Conservation (phyloP, 768 basidiomycete genomes). For the Lanmaoa pseudosensibilis region DNA sequence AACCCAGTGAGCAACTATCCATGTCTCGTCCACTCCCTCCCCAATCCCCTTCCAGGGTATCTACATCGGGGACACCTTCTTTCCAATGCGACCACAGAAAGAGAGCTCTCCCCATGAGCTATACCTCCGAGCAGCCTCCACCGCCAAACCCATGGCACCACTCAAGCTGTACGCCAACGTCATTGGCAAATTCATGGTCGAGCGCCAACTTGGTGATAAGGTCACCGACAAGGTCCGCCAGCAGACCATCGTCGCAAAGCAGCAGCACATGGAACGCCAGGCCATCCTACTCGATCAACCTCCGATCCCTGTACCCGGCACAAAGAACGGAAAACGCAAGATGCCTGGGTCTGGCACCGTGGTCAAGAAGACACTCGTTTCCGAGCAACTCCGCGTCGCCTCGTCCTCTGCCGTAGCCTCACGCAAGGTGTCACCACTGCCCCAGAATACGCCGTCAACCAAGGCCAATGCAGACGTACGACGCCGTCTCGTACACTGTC, state of each 20-base stretch:
- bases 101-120: conserved; percentile 69
- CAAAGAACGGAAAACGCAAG: conserved; percentile 48
- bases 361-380: conserved; percentile 27
- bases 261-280: conserved; percentile 50
- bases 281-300: conserved; percentile 43
- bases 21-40: background rate
- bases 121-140: conserved; percentile 63
- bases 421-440: conserved; percentile 33
- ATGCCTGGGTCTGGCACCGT: conserved; percentile 29
- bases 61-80: conserved; percentile 63
- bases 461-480: conserved; percentile 27
- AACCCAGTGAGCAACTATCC: conserved; percentile 48
- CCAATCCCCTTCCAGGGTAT: conserved; percentile 48
- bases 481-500: conserved; percentile 48
- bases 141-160: conserved; percentile 58
- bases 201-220: conserved; percentile 53
- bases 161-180: conserved; percentile 76
- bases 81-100: conserved; percentile 51
- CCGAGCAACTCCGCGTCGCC: conserved; percentile 32
- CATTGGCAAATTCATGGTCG: conserved; percentile 68
- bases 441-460: conserved; percentile 20
- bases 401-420: conserved; percentile 29
- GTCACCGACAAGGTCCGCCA: conserved; percentile 46
- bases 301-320: conserved; percentile 25
- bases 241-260: conserved; percentile 47